Conservation (phyloP, 2,329 filamentous ascomycete species). For the Colletotrichum shisoi region DNA sequence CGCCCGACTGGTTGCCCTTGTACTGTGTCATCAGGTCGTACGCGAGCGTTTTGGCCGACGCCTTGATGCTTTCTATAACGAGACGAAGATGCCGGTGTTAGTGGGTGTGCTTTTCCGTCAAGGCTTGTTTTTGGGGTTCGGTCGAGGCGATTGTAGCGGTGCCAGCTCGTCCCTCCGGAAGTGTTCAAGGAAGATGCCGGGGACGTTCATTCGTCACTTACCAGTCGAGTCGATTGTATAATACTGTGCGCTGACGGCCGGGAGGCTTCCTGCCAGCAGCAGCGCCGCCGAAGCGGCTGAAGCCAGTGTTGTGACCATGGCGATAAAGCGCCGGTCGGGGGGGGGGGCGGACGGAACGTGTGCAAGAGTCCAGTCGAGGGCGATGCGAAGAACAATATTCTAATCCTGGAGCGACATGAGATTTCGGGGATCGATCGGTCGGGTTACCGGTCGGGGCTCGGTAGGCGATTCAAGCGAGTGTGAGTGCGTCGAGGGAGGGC, state of each 20-base stretch:
- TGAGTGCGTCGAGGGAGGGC: constrained; percentile 7
- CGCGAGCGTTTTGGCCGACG: constrained; percentile 57
- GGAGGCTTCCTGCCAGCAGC: constrained; percentile 30
- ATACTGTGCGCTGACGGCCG: constrained; percentile 42
- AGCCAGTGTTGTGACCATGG: constrained; percentile 37
- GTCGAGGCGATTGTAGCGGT: not conserved
- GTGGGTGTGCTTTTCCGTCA: not conserved
- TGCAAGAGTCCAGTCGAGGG: not conserved
- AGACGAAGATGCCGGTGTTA: constrained; percentile 8
- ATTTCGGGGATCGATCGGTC: not conserved
- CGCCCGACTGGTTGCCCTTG: constrained; percentile 59
- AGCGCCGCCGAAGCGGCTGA: constrained; percentile 36
- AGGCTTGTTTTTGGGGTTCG: not conserved
- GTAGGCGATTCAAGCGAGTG: constrained; percentile 2
- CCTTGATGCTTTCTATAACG: constrained; percentile 55
- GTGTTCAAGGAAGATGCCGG: too few relatives aligned
- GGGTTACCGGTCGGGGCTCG: not conserved
- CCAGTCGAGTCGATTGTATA: constrained; percentile 48
- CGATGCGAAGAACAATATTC: not conserved
- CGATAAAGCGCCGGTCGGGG: constrained; percentile 25
- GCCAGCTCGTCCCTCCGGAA: too few relatives aligned
- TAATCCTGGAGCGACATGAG: not conserved
- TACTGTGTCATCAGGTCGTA: constrained; percentile 62
- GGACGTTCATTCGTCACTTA: constrained; percentile 36
- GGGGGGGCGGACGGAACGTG: not conserved